Evolutionary conservation across 495 filamentous ascomycete genomes (phyloP).

Genomic region (Podospora fimiseda): DNA sequence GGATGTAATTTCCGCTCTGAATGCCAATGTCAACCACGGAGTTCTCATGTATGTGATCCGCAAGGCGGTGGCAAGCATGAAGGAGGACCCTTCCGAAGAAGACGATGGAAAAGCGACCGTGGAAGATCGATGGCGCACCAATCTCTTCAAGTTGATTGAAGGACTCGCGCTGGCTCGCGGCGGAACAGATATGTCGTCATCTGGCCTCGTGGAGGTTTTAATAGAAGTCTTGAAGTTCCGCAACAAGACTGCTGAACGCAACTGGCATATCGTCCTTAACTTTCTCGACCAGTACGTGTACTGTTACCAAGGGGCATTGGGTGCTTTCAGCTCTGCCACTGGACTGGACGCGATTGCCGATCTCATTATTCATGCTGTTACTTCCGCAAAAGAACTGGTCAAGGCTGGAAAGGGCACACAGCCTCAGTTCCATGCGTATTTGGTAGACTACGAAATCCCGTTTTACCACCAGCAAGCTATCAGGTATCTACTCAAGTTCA

Average conservation of each 20-base stretch:
- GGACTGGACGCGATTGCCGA: constrained; percentile 83
- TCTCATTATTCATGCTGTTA: constrained; percentile 73
- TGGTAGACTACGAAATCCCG: constrained; percentile 87
- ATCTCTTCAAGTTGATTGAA: constrained; percentile 72
- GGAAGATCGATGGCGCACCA: constrained; percentile 82
- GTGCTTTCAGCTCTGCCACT: constrained; percentile 66
- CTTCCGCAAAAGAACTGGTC: constrained; percentile 58
- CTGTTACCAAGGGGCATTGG: constrained; percentile 71
- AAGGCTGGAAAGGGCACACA: constrained; percentile 66
- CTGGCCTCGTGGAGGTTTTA: constrained; percentile 81
- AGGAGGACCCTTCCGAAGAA: constrained; percentile 48
- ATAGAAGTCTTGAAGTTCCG: constrained; percentile 84
- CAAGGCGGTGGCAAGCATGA: constrained; percentile 79
- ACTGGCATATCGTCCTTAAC: constrained; percentile 69
- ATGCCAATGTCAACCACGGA: constrained; percentile 91
- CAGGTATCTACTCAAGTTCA: constrained; percentile 90
- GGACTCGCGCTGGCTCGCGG: constrained; percentile 68
- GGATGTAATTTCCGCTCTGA: constrained; percentile 81
- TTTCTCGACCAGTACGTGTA: constrained; percentile 87
- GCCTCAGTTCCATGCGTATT: constrained; percentile 65
- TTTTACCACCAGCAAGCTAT: constrained; percentile 88
- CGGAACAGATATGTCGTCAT: constrained; percentile 69
- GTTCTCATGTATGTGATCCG: constrained; percentile 90
- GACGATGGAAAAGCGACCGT: constrained; percentile 49
- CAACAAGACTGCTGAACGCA: constrained; percentile 72